Conservation (phyloP, 495 filamentous ascomycete species). For the Talaromyces adpressus region DNA sequence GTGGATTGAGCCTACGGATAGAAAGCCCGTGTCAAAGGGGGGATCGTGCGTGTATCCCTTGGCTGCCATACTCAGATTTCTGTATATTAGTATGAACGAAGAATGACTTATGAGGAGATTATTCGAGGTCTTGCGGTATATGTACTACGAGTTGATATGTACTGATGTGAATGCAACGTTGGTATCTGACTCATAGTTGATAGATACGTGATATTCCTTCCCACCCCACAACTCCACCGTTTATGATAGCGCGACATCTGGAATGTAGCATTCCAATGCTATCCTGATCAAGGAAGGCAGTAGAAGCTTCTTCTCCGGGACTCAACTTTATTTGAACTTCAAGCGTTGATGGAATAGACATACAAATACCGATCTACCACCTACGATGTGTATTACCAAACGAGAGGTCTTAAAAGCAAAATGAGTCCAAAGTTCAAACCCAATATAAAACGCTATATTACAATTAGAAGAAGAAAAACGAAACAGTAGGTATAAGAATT, state of each 20-base stretch:
- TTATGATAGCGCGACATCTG: not conserved
- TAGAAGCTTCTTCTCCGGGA: not conserved
- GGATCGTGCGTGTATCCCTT: slow-evolving; percentile 13
- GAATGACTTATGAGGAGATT: no score
- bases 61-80: not conserved
- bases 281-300: not conserved
- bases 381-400: no score
- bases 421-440: not conserved
- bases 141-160: not conserved
- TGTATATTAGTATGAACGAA: not conserved
- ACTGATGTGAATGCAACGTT: not conserved
- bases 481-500: not conserved
- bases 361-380: no score
- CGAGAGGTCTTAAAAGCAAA: no score
- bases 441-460: not conserved
- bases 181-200: not conserved
- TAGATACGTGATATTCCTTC: not conserved
- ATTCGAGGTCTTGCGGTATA: not conserved
- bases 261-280: not conserved
- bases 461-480: not conserved
- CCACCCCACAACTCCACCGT: not conserved
- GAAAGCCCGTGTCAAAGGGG: slow-evolving; percentile 19
- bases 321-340: not conserved
- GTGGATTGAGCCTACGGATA: slow-evolving; percentile 31
- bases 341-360: not conserved